Evolutionary conservation across 129 eudicot species (phyloP), one percentile per base, ranked within the genome.

Genomic region (Pulicaria dysenterica): DNA sequence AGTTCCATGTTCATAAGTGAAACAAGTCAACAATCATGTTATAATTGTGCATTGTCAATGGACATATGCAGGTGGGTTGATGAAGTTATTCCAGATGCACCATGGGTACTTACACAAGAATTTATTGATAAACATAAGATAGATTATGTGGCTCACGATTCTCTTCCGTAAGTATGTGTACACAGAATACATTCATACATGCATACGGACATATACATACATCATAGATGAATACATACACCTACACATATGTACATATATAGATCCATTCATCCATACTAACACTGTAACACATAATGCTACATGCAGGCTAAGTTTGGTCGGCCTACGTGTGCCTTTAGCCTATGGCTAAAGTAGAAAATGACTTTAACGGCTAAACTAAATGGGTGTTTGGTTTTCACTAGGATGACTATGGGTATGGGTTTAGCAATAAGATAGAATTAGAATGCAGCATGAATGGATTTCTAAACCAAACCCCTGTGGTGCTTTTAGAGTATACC

Each of bases 1-100:
- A n/a, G 17, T 11, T 59, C 45, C 5, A 45, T 47, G 9, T 31
- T 12, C 34, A 40, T 39, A 44, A 49, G 36, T 31, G 24, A 57
- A 19, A 42, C 48, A 38, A 15, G 3, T 56, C 14, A 39, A 40
- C 55, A 19, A 19, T 69, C 8, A 39, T 45, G 58, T n/a, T 34
- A 53, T 40, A 40, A 34, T 31, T 43, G 48, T 43, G 49, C n/a
- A 16, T 43, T 17, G 7, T 40, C 7, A 45, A 14, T 76, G 44
- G 69, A 24, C 36, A 51, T 42, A 47, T 73, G 70, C 89, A 94
- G 98, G 84, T 94, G 98, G 96, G 98, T 94, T 79, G 98, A 94
- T 75, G 96, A 94, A 81, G 98, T 94, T 77, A 94, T 94, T 74
- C 95, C 96, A 45, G 98, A 94, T 75, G 98, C 98, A 36, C 96